These are phyloP conservation scores for Sclerotiophoma versabilis DNA, from an alignment of 2,329 filamentous ascomycete species.

Conservation along the genomic window DNA sequence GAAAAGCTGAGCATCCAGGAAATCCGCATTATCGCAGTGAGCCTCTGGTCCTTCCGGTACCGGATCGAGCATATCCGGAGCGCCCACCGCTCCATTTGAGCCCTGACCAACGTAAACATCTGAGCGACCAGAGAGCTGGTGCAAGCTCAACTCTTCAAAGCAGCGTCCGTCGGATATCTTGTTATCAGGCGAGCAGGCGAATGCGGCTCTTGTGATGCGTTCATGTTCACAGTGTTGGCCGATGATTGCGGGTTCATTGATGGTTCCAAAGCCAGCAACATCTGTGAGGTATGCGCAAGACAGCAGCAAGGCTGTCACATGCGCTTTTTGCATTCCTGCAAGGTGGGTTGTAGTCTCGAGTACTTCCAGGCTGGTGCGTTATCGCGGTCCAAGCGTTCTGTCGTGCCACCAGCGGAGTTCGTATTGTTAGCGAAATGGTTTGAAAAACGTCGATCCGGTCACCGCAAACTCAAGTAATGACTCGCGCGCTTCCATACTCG, in stretches of 20 bases:
- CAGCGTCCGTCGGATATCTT: conserved; percentile 29
- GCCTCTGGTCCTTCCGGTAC: conserved; percentile 34
- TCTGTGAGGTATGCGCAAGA: not conserved
- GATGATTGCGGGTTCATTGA: conserved; percentile 31
- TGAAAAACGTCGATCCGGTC: conserved; percentile 10
- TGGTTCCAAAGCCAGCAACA: conserved; percentile 26
- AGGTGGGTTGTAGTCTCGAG: not conserved
- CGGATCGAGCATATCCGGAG: conserved; percentile 34
- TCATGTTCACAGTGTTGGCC: conserved; percentile 38
- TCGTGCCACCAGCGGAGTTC: not conserved
- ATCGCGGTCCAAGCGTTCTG: conserved; percentile 8
- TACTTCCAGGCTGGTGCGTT: not conserved
- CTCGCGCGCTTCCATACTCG: conserved; percentile 15
- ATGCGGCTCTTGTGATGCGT: conserved; percentile 31
- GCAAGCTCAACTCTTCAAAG: conserved; percentile 30
- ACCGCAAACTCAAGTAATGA: not conserved
- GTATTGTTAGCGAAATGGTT: conserved; percentile 12
- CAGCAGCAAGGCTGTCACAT: conserved; percentile 10
- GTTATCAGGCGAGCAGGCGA: conserved; percentile 22
- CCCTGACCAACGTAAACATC: conserved; percentile 30
- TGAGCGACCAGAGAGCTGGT: conserved; percentile 31
- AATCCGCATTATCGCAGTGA: conserved; percentile 38
- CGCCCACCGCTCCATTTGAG: conserved; percentile 34
- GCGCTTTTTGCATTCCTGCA: conserved; percentile 13
- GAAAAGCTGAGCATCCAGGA: conserved; percentile 25